Evolutionary conservation across 2,329 filamentous ascomycete genomes (phyloP).

Genomic region (Xylariaceae sp.): DNA sequence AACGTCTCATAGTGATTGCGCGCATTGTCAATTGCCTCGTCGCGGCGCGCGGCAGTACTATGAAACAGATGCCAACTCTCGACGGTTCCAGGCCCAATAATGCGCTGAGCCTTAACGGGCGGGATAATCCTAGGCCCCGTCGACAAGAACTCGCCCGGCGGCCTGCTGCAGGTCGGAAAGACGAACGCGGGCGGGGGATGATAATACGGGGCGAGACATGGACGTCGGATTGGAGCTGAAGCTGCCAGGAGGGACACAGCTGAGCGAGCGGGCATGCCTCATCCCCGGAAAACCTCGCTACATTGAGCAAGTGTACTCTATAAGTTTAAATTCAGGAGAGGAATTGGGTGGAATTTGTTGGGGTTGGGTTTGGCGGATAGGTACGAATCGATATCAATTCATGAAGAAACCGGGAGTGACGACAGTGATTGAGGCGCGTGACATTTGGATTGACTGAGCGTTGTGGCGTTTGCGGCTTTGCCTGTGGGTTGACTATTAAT

Average conservation of each 20-base stretch:
- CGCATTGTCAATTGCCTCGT: conserved; percentile 33
- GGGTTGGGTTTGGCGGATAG: neutral
- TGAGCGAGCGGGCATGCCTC: conserved; percentile 56
- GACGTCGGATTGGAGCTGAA: conserved; percentile 15
- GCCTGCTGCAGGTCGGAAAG: too few relatives aligned
- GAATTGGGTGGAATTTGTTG: neutral
- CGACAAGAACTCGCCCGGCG: too few relatives aligned
- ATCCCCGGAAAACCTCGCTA: conserved; percentile 39
- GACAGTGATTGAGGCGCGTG: conserved; percentile 9
- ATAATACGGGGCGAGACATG: conserved; percentile 6
- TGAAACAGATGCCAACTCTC: conserved; percentile 37
- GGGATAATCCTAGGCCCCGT: neutral
- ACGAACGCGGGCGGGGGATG: neutral
- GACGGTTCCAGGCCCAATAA: neutral
- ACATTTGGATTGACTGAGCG: neutral
- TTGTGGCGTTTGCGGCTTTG: neutral
- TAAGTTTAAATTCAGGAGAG: neutral
- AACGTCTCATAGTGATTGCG: conserved; percentile 79
- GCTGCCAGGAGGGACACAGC: conserved; percentile 25
- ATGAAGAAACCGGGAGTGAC: conserved; percentile 1
- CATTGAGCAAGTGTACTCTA: conserved; percentile 8
- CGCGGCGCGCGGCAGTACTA: conserved; percentile 34
- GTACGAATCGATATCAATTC: too few relatives aligned
- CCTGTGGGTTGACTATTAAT: neutral
- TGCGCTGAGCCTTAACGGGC: neutral